Base-by-base conservation (phyloP, 495 filamentous ascomycete species). In the Penicillium dipodomyicola region DNA sequence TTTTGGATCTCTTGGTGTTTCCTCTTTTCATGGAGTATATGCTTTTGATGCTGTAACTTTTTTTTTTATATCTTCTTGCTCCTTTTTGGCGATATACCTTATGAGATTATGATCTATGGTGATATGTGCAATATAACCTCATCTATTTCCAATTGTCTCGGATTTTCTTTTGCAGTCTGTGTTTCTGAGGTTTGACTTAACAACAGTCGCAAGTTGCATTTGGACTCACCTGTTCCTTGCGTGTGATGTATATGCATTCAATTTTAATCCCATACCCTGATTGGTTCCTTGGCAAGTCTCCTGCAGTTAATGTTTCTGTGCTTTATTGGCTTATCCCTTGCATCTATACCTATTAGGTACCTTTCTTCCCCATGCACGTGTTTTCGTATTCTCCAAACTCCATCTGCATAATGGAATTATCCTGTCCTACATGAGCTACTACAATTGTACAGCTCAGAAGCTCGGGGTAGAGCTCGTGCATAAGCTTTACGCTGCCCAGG, bases 81-180 rank as follows among this genome's bases (percentile, higher is more conserved):
- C n/a, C 15, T 46, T 52, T 39, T 41, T 39, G 33, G 45, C 52
- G 51, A 49, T 39, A 68, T 57, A 35, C 50, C 42, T 62, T 44
- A 68, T 40, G 60, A 68, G 47, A 50, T 66, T 44, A 68, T 48
- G 64, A 68, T 52, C 56, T 64, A 68, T 61, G 44, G 49, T 53
- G 49, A 50, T 56, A 54, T 56, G 50, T 64, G 44, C 57, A 68
- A 63, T 65, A 45, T 20, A 62, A 52, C 37, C 12, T 47, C 40
- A 54, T 42, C 47, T 56, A 29, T 57, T 57, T 54, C 22, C 49
- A 35, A 35, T 46, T 55, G 47, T 64, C 44, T 57, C 52, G 20
- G 33, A n/a, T 51, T n/a, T 25, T n/a, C n/a, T n/a, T 44, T 14
- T 29, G 27, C 44, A 50, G 11, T 41, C 29, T 35, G 27, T 14